Evolutionary conservation across 2,329 filamentous ascomycete genomes (phyloP), one percentile per base, ranked within the genome.

Genomic region (Zymoseptoria ardabiliae): DNA sequence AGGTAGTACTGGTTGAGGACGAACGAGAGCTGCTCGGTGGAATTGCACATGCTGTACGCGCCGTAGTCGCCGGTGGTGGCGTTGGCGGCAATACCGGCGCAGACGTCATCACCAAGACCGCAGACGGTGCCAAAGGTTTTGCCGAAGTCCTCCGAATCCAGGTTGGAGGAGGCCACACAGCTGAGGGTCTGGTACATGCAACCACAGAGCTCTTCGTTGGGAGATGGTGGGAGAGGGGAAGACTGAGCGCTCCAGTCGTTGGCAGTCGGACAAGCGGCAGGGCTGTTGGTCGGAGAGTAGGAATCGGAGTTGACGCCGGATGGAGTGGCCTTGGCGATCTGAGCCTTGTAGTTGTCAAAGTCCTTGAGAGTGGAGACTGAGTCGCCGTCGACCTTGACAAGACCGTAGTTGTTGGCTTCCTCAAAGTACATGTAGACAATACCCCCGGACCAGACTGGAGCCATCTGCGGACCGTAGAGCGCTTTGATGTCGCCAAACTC

Each of bases 371-470:
- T 88, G 64, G 77, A 82, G 64, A 88, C 89, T 50, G 77, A 77
- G 70, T 79, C 77, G 69, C 82, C 82, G 54, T 78, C 72, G 61
- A 90, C 73, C 60, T 81, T 75, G 61, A 92, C 87, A 51, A 96
- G 83, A 76, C 88, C 94, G 71, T 90, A 99, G 74, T 97, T 80
- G 79, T 97, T 97, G 61, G 74, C 79, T 75, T 96, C 92, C 79
- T 96, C 83, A 79, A 91, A 93, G 81, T 94, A 99, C 91, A 96
- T 96, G 84, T 97, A 99, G 74, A 97, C 91, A 66, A 99, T 96
- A 77, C 93, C 94, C 69, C 94, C 94, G 58, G 90, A 95, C 85
- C 94, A 94, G 71, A 96, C 90, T 9, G 77, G 75, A 25, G 85
- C 89, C 94, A 99, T 99, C 61, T 91, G 73, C 61, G 81, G 73